Percentiles rank a stretch among this genome's conserved stretches.
Conservation (phyloP, 257 asterid genomes). For the Solanum etuberosum region DNA sequence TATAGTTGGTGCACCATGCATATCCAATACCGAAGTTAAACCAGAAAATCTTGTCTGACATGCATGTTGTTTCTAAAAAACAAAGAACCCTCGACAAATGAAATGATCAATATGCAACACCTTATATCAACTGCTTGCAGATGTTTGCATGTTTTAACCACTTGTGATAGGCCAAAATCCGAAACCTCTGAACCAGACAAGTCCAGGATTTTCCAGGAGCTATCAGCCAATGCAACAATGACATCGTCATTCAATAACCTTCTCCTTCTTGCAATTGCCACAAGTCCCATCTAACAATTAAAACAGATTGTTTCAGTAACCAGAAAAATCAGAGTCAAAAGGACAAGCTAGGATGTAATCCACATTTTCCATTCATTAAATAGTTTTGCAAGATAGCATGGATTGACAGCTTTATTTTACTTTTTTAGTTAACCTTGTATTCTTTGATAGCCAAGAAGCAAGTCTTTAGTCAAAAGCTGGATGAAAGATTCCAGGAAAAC, state of each 20-base stretch:
- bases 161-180: constrained; percentile 55
- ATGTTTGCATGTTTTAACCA: constrained; percentile 39
- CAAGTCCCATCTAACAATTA: constrained; percentile 46
- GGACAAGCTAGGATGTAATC: neutral
- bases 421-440: neutral
- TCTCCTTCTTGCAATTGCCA: constrained; percentile 86
- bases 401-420: neutral
- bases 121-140: constrained; percentile 75
- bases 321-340: neutral
- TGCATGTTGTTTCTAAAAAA: neutral
- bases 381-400: neutral
- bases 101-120: constrained; percentile 19
- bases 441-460: neutral
- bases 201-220: constrained; percentile 74
- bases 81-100: neutral
- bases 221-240: constrained; percentile 59
- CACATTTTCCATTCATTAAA: neutral
- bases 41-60: neutral
- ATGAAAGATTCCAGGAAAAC: neutral
- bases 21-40: neutral
- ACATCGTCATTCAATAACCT: constrained; percentile 63
- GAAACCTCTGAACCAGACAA: constrained; percentile 71
- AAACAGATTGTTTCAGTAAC: neutral
- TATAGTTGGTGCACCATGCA: neutral
- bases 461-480: neutral